Percentiles rank a stretch among this genome's conserved stretches.
Evolutionary conservation across 768 basidiomycete species (phyloP).

Genomic region (Amanita phalloides): DNA sequence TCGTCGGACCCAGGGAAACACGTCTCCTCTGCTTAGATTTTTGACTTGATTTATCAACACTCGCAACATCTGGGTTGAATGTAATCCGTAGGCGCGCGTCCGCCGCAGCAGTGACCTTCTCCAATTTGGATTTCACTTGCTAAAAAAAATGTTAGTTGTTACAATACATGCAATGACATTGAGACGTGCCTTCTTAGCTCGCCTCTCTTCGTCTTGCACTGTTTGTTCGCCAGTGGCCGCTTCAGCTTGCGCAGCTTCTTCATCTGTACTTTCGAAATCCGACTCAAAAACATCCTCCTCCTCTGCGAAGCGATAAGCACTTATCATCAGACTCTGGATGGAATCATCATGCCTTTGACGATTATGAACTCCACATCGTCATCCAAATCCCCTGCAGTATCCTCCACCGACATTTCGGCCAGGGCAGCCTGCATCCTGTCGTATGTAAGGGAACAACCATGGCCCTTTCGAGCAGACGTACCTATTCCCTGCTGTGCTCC

Average conservation of each 20-base stretch:
- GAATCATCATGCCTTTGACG: slow-evolving; percentile 38
- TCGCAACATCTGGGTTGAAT: slow-evolving; percentile 45
- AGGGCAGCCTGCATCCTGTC: slow-evolving; percentile 68
- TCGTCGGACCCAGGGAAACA: slow-evolving; percentile 41
- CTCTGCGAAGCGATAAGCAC: slow-evolving; percentile 27
- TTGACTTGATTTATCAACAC: slow-evolving; percentile 15
- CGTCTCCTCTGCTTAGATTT: slow-evolving; percentile 29
- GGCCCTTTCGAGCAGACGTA: slow-evolving; percentile 16
- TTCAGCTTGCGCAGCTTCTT: slow-evolving; percentile 47
- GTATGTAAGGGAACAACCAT: slow-evolving; percentile 5
- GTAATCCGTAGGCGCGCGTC: slow-evolving; percentile 57
- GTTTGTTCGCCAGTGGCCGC: slow-evolving; percentile 44
- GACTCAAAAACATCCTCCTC: slow-evolving; percentile 78
- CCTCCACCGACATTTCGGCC: slow-evolving; percentile 57
- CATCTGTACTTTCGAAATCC: slow-evolving; percentile 82
- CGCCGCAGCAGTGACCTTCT: slow-evolving; percentile 54
- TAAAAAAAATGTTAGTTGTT: slow-evolving; percentile 14
- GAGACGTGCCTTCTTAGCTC: slow-evolving; percentile 32
- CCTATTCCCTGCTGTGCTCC: slow-evolving; percentile 77
- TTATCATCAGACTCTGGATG: neutral
- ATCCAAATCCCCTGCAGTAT: slow-evolving; percentile 46
- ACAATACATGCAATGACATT: neutral
- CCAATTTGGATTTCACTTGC: slow-evolving; percentile 45
- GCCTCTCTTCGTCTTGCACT: slow-evolving; percentile 51
- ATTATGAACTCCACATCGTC: slow-evolving; percentile 67